Evolutionary conservation across 2,329 filamentous ascomycete genomes (phyloP), one percentile per base, ranked within the genome.

Genomic region (Diaporthe helianthi): DNA sequence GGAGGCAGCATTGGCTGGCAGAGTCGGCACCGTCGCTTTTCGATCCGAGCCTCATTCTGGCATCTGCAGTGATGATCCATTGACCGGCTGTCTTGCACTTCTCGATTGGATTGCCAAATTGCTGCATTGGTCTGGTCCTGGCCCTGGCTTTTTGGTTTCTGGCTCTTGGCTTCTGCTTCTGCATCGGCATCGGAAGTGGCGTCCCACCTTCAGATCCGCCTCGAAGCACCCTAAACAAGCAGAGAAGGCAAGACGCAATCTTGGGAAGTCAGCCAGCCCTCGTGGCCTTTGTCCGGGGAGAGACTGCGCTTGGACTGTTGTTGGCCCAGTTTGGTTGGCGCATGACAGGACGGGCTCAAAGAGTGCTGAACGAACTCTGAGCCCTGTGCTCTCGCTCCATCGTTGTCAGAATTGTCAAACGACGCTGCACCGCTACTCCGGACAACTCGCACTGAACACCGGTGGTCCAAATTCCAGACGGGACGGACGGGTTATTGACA

Each of bases 181-280:
- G 54, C 22, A 44, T 60, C 15, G 58, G 29, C 58, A 49, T n/a
- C 44, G 58, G 58, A 46, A 63, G 44, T 63, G 58, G 58, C 58
- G 58, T 63, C 58, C 47, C 58, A 49, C 58, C n/a, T n/a, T n/a
- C 54, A 58, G 54, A 60, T 44, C 54, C 24, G 54, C 26, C 54
- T 38, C 36, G 36, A 15, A 38, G 36, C 36, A 33, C 4, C 31
- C 8, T 6, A 6, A 33, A 10, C 31, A 33, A 33, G 5, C 31
- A 33, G 31, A 10, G 31, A 6, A 33, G 12, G 33, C 19, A 36
- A 58, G 36, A 33, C 36, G 17, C 17, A 44, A 46, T n/a, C n/a
- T n/a, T n/a, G n/a, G n/a, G n/a, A 33, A 53, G 53, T 24, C 22
- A 24, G 33, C 33, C 38, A 55, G n/a, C 29, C 51, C 22, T 22